phyloP scores from a whole-genome alignment of 208 protist genomes.

The Trichomonas vaginalis region DNA sequence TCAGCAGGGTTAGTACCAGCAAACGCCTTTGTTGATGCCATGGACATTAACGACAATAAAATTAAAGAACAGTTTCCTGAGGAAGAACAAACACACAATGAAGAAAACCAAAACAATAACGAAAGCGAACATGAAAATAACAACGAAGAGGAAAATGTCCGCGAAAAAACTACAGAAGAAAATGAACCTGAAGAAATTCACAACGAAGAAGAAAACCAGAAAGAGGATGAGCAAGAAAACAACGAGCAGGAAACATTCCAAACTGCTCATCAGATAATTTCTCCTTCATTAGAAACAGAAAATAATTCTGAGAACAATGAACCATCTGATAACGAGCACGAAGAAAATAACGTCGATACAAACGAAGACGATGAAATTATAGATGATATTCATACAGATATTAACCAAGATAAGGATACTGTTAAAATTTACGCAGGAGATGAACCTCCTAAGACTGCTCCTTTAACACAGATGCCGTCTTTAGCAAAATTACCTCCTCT shows the following conservation, averaged over 20 bases:
- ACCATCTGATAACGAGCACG: too few species aligned
- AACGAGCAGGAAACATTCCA: background rate
- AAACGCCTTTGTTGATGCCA: background rate
- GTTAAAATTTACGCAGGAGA: background rate
- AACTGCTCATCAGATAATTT: background rate
- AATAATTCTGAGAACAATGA: too few species aligned
- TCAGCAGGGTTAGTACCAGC: background rate
- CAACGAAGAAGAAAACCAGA: background rate
- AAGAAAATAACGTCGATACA: too few species aligned
- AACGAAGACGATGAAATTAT: too few species aligned
- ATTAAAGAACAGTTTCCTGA: background rate
- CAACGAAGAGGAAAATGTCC: background rate
- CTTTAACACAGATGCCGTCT: too few species aligned
- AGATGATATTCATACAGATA: too few species aligned
- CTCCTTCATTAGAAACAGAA: too few species aligned
- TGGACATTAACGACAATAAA: background rate
- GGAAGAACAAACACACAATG: background rate
- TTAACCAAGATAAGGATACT: too few species aligned
- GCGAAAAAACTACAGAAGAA: background rate
- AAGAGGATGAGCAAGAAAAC: background rate
- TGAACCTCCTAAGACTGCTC: background rate
- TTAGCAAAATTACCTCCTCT: background rate
- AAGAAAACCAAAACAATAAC: background rate
- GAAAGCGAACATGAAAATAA: background rate
- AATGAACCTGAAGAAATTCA: background rate